Conservation (phyloP, 768 basidiomycete species). For the Pisolithus marmoratus region DNA sequence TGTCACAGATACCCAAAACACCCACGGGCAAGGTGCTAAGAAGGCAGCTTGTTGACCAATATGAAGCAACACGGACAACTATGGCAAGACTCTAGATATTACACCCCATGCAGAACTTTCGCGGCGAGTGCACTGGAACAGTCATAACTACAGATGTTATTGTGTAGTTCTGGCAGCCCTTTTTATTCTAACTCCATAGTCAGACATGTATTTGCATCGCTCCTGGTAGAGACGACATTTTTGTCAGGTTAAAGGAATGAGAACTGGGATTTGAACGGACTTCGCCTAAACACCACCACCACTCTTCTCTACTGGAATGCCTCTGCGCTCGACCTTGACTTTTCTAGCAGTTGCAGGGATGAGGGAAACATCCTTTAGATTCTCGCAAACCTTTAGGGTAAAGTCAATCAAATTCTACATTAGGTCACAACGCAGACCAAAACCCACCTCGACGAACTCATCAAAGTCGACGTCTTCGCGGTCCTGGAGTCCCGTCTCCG, state of each 20-base stretch:
- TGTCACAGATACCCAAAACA: constrained; percentile 59
- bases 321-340: constrained; percentile 31
- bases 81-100: constrained; percentile 20
- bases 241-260: neutral
- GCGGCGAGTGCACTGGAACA: no score
- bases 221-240: no score
- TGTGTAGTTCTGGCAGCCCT: no score
- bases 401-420: neutral
- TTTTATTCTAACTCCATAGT: no score
- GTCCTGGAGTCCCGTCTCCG: constrained; percentile 62
- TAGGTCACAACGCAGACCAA: neutral
- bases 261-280: neutral
- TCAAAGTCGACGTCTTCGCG: constrained; percentile 65
- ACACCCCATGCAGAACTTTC: no score
- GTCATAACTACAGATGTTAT: no score
- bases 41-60: constrained; percentile 52
- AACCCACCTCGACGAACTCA: constrained; percentile 82
- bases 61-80: constrained; percentile 33
- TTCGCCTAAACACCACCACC: constrained; percentile 24
- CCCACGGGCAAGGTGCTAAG: constrained; percentile 71
- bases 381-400: constrained; percentile 57
- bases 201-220: no score
- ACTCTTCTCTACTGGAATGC: constrained; percentile 43
- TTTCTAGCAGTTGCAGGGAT: constrained; percentile 28
- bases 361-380: constrained; percentile 61